Conservation (phyloP, 176 grass and related monocot genomes). For the Carex kokanica region DNA sequence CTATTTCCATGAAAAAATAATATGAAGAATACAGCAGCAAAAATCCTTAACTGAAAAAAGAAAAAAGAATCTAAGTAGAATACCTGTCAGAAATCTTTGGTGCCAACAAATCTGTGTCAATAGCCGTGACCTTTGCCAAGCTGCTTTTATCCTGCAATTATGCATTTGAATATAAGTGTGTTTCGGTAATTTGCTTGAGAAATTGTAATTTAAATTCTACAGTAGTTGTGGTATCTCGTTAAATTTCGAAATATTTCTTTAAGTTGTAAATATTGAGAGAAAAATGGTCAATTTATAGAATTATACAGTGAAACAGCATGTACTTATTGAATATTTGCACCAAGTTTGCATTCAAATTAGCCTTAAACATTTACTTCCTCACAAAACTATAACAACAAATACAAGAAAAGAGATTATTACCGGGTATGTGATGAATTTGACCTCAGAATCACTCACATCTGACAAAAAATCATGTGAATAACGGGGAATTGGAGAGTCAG, state of each 20-base stretch:
- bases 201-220: not conserved
- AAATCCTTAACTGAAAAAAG: not conserved
- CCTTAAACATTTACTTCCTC: not conserved
- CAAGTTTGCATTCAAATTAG: not conserved
- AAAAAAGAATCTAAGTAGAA: slow-evolving; percentile 21
- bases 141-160: slow-evolving; percentile 36
- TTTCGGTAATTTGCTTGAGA: not conserved
- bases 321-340: not conserved
- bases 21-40: not conserved
- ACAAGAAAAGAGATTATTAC: not conserved
- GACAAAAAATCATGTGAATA: slow-evolving; percentile 60
- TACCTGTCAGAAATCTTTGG: slow-evolving; percentile 71
- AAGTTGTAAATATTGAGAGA: not conserved
- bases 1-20: not conserved
- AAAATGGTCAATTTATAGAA: not conserved
- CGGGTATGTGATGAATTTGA: slow-evolving; percentile 18
- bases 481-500: slow-evolving; percentile 66
- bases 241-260: not conserved
- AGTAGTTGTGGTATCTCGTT: not conserved
- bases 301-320: not conserved
- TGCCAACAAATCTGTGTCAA: slow-evolving; percentile 54
- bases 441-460: slow-evolving; percentile 64
- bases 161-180: not conserved
- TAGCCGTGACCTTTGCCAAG: slow-evolving; percentile 53
- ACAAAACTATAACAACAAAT: not conserved